Conservation (phyloP, 768 basidiomycete species). For the Pleurotus tuoliensis region DNA sequence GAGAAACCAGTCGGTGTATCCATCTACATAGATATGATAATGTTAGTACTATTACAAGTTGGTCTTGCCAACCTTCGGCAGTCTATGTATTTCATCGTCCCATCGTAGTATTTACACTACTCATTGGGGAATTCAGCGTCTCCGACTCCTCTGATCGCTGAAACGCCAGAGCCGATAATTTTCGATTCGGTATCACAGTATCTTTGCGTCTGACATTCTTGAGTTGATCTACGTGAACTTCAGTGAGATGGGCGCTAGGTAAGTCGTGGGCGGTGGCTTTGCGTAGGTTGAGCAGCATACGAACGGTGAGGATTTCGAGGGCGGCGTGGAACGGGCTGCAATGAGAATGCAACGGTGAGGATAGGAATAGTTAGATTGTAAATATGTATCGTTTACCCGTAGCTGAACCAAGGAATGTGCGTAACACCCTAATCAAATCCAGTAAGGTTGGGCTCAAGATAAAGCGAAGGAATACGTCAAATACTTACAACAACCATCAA, state of each 20-base stretch:
- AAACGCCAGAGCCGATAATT: background rate
- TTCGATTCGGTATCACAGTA: background rate
- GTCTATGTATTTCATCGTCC: no score
- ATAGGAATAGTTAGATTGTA: background rate
- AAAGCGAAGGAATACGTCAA: background rate
- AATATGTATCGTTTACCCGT: constrained; percentile 24
- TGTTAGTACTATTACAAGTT: no score
- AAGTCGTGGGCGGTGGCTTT: constrained; percentile 22
- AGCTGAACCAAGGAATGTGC: constrained; percentile 48
- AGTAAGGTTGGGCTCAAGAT: background rate
- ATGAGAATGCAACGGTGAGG: background rate
- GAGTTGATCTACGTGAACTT: background rate
- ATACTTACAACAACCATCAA: constrained; percentile 39
- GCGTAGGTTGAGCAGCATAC: constrained; percentile 42
- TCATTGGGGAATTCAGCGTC: background rate
- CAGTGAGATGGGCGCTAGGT: background rate
- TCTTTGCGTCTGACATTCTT: background rate
- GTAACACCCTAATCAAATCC: constrained; percentile 29
- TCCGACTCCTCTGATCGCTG: background rate
- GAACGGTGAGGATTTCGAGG: constrained; percentile 40
- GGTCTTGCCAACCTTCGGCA: no score
- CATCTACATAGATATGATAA: no score
- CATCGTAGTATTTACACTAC: background rate
- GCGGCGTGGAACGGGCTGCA: constrained; percentile 44
- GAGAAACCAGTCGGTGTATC: no score